phyloP scores from a whole-genome alignment of 305 asterid genomes.

The Fraxinus ornus region DNA sequence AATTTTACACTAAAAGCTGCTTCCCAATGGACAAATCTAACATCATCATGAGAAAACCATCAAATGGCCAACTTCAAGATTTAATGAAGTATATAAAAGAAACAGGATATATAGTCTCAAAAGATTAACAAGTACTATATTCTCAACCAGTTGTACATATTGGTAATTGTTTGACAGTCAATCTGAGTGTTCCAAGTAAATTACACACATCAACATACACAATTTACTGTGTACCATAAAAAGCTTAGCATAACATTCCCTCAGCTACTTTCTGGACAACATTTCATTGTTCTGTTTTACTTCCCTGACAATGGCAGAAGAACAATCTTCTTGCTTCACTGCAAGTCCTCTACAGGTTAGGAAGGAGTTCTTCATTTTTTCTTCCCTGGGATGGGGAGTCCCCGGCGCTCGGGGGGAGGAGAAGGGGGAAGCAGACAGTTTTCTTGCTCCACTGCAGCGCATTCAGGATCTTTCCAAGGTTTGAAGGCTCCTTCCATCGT shows the following conservation, averaged over 20 bases:
- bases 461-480: not conserved
- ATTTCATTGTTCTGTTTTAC: not conserved
- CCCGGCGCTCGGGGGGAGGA: not conserved
- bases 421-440: not conserved
- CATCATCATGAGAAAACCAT: not conserved
- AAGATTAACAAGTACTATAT: not conserved
- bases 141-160: not conserved
- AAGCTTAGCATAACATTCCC: not conserved
- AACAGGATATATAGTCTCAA: not conserved
- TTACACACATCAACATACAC: not conserved
- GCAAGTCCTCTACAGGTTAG: not conserved
- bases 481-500: not conserved
- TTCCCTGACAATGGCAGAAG: not conserved
- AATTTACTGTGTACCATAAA: not conserved
- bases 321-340: not conserved
- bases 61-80: not conserved
- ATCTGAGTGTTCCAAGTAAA: not conserved
- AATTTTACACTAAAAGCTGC: not conserved
- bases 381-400: not conserved
- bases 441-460: not conserved
- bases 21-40: not conserved
- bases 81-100: not conserved
- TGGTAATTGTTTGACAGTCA: not conserved
- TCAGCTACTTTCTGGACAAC: not conserved
- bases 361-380: not conserved